phyloP scores from a whole-genome alignment of 2,329 filamentous ascomycete genomes.

The Tolypocladium capitatum region DNA sequence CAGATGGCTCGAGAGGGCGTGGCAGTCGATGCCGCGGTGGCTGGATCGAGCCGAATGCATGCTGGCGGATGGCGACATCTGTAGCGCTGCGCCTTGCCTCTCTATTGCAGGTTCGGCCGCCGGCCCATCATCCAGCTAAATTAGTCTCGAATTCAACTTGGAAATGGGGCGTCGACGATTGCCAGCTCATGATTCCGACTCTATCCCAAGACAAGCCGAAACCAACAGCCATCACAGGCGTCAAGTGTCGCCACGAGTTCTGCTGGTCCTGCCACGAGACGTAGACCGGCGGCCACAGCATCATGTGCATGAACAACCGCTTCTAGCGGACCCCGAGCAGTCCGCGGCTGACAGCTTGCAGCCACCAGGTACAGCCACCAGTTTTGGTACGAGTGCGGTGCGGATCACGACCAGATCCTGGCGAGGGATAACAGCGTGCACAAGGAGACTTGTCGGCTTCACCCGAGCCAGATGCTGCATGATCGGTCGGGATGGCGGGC shows the following conservation, averaged over 20 bases:
- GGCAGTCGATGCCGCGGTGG: no score
- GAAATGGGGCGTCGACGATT: no score
- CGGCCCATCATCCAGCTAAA: background rate
- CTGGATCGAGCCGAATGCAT: no score
- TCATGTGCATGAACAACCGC: background rate
- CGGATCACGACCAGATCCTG: background rate
- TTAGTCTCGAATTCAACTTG: no score
- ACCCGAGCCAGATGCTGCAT: background rate
- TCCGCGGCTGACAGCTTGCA: background rate
- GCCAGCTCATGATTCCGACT: no score
- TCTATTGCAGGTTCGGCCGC: no score
- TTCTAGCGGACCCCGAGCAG: background rate
- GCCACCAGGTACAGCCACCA: background rate
- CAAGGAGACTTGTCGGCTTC: background rate
- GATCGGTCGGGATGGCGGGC: background rate
- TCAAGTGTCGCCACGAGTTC: slow-evolving; percentile 20
- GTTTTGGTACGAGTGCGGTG: background rate
- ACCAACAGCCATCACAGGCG: slow-evolving; percentile 12
- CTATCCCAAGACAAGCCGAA: background rate
- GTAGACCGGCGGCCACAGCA: slow-evolving; percentile 9
- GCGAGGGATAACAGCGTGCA: background rate
- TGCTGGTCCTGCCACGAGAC: slow-evolving; percentile 19
- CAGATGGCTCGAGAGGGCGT: no score
- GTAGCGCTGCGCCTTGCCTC: no score
- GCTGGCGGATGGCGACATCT: no score